phyloP scores from a whole-genome alignment of 2,329 filamentous ascomycete species.

The Exophiala sp. region DNA sequence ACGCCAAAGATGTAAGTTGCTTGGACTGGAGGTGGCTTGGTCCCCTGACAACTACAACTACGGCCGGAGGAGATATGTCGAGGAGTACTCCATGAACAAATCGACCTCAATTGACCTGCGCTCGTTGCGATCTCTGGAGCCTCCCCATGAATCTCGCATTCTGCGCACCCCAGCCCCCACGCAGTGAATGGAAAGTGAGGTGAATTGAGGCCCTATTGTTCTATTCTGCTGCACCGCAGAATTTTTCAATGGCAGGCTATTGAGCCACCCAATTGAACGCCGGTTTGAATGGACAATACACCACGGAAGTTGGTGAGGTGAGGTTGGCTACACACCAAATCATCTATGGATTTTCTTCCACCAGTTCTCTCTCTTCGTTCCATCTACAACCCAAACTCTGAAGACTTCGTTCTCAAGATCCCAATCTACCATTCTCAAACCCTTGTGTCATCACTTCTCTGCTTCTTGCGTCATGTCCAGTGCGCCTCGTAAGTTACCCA shows the following conservation, averaged over 20 bases:
- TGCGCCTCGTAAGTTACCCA: too few species aligned
- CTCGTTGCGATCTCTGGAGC: neutral
- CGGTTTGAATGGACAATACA: slow-evolving; percentile 6
- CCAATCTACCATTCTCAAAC: neutral
- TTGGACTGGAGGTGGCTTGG: too few species aligned
- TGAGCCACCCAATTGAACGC: neutral
- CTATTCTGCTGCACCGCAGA: slow-evolving; percentile 5
- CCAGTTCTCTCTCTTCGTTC: neutral
- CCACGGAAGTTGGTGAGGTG: neutral
- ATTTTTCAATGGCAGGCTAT: slow-evolving; percentile 5
- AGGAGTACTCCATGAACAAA: neutral
- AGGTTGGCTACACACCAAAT: neutral
- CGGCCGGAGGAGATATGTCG: neutral
- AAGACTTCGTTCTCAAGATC: slow-evolving; percentile 1
- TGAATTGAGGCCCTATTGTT: slow-evolving; percentile 13
- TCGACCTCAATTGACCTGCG: too few species aligned
- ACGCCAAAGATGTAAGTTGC: neutral
- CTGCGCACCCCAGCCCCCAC: neutral
- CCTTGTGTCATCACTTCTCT: neutral
- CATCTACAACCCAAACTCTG: too few species aligned
- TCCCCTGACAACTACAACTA: neutral
- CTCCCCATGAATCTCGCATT: neutral
- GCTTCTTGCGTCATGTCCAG: neutral
- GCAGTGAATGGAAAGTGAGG: too few species aligned
- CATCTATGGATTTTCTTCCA: neutral